phyloP scores from a whole-genome alignment of 108 stramenopile species.

The Nitzschia putrida region DNA sequence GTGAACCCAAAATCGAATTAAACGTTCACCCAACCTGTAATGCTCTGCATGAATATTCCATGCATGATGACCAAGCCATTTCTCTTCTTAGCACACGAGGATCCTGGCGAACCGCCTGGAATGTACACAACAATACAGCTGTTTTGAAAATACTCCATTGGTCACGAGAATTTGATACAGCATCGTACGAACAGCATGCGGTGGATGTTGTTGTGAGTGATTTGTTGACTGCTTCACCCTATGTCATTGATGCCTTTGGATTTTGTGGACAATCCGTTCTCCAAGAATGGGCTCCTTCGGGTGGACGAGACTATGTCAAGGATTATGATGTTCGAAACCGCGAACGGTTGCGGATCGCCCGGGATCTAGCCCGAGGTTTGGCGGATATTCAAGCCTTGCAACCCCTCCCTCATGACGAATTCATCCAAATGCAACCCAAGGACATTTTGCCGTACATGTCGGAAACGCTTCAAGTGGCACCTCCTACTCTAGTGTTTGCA shows the following conservation, averaged over 20 bases:
- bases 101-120: conserved; percentile 58
- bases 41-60: conserved; percentile 60
- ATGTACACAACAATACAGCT: conserved; percentile 15
- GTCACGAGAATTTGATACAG: conserved; percentile 53
- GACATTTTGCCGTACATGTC: neutral
- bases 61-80: conserved; percentile 8
- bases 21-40: conserved; percentile 67
- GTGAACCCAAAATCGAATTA: conserved; percentile 52
- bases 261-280: conserved; percentile 73
- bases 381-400: conserved; percentile 55
- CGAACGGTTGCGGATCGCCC: conserved; percentile 55
- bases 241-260: conserved; percentile 56
- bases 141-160: conserved; percentile 56
- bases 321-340: conserved; percentile 33
- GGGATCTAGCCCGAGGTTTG: conserved; percentile 61
- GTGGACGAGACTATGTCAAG: conserved; percentile 40
- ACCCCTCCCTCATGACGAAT: conserved; percentile 9
- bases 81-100: conserved; percentile 41
- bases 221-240: conserved; percentile 59
- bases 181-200: conserved; percentile 64
- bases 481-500: conserved; percentile 27
- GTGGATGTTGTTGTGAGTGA: conserved; percentile 74
- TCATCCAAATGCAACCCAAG: neutral
- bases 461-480: neutral
- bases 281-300: conserved; percentile 47